phyloP scores from a whole-genome alignment of 2,329 filamentous ascomycete genomes.

The Fusarium xylarioides region DNA sequence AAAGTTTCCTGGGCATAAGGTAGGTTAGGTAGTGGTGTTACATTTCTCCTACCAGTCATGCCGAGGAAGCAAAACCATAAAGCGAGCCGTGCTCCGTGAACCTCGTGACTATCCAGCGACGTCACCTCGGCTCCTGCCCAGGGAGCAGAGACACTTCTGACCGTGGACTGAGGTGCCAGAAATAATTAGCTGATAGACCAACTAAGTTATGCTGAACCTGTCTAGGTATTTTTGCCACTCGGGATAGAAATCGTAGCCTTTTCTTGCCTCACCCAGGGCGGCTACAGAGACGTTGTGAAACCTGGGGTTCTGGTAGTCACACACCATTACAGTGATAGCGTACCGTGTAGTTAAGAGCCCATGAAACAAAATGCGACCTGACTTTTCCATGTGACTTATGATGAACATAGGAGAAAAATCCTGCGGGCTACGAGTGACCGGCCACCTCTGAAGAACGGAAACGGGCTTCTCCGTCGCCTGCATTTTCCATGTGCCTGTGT shows the following conservation, averaged over 20 bases:
- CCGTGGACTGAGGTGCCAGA: neutral
- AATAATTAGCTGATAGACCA: neutral
- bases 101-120: slow-evolving; percentile 36
- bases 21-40: neutral
- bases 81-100: slow-evolving; percentile 12
- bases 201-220: neutral
- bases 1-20: neutral
- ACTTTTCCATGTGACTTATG: slow-evolving; percentile 36
- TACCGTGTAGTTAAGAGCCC: neutral
- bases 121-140: slow-evolving; percentile 19
- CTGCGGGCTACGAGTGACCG: slow-evolving; percentile 17
- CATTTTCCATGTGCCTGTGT: slow-evolving; percentile 9
- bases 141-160: neutral
- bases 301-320: slow-evolving; percentile 35
- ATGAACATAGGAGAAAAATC: neutral
- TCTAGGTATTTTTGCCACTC: neutral
- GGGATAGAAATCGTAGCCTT: neutral
- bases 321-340: slow-evolving; percentile 2
- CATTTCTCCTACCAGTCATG: slow-evolving; percentile 8
- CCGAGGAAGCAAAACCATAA: slow-evolving; percentile 13
- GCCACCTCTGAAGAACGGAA: slow-evolving; percentile 6
- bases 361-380: slow-evolving; percentile 16
- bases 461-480: slow-evolving; percentile 16
- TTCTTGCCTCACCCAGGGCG: slow-evolving; percentile 9
- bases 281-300: slow-evolving; percentile 37